Base-by-base conservation (phyloP, 2,329 filamentous ascomycete species). In the Ceratocystis harringtonii region DNA sequence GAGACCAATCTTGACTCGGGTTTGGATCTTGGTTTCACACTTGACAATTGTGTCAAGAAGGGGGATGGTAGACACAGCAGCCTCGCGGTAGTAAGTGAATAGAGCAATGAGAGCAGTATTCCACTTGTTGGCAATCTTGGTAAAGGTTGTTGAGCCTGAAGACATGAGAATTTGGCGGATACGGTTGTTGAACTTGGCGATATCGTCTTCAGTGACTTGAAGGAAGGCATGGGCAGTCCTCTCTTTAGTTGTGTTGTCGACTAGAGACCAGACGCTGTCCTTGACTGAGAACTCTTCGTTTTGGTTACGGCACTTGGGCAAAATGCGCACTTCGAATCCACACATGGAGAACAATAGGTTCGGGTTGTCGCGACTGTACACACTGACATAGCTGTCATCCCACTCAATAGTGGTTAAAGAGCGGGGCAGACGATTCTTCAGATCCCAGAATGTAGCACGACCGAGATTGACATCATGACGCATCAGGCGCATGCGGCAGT, bases 51-150 rank as follows among this genome's bases (percentile, higher is more conserved):
- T 96, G 73, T 99, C 94, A 2, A 99, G 82, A 3, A 99, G 80
- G 68, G 90, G 89, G 68, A 97, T 90, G 0, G 95, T 99, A 0
- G 92, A 96, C 1, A 97, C 92, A 17, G 94, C 94, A 61, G 94
- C 94, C 74, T 99, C 94, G 74, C 94, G 90, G 74, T 99, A 99
- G 76, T 99, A 99, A 0, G 94, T 97, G 77, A 99, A 99, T 30
- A 99, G 82, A 0, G 94, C 92, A 72, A 99, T 99, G 70, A 99
- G 77, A 1, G 90, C 94, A 0, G 94, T 99, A 76, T 99, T 99
- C 94, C 95, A 99, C 78, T 99, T 99, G 78, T 99, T 99, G 60
- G 95, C 94, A 72, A 99, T 99, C 82, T 99, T 99, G 58, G 94
- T 99, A 77, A 99, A 99, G 0, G 94, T 99, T 0, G 94, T 99